phyloP scores from a whole-genome alignment of 768 basidiomycete genomes.

The Naganishia onofrii region DNA sequence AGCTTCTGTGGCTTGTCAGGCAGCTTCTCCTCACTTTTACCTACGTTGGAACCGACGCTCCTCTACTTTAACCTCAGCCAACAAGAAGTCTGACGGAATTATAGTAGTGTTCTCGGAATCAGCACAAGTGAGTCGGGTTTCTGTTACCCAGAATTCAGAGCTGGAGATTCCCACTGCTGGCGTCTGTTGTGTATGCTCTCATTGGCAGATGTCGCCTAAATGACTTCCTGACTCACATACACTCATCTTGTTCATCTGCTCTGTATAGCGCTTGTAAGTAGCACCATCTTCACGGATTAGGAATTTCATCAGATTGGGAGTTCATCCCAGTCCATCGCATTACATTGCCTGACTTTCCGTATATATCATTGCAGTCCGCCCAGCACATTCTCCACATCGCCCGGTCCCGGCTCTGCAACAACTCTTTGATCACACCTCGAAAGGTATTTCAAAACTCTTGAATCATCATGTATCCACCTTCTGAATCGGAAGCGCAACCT shows the following conservation, averaged over 20 bases:
- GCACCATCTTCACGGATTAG: too few species aligned
- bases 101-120: neutral
- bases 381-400: too few species aligned
- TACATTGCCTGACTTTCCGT: neutral
- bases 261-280: too few species aligned
- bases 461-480: neutral
- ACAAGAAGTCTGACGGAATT: neutral
- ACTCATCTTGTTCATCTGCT: neutral
- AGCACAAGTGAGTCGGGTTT: constrained; percentile 7
- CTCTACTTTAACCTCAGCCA: neutral
- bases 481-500: neutral
- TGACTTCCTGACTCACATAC: too few species aligned
- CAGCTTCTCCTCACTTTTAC: neutral
- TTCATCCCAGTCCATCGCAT: neutral
- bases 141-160: neutral
- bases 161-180: neutral
- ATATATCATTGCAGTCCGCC: neutral
- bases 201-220: neutral
- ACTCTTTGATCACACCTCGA: too few species aligned
- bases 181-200: neutral
- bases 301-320: too few species aligned
- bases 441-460: too few species aligned
- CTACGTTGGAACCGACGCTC: neutral
- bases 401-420: neutral
- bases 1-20: neutral